Percentiles rank a stretch among this genome's conserved stretches.
Conservation (phyloP, 1,284 basidiomycete genomes). For the Cryptococcus sp. region DNA sequence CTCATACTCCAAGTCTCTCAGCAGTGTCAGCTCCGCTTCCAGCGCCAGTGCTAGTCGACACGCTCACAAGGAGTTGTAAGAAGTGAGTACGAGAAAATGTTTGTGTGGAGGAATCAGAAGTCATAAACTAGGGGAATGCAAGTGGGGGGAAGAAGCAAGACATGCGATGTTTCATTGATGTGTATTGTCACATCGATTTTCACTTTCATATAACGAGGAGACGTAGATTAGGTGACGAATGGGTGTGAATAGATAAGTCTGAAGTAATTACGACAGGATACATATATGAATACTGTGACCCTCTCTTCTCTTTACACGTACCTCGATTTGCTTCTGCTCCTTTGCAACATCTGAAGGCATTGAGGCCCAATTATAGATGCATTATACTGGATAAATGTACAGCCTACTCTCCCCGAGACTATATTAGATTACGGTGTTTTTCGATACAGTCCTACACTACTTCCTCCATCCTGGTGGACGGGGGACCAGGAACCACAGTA, state of each 20-base stretch:
- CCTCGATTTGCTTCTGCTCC: too few species aligned
- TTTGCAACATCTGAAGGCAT: too few species aligned
- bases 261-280: too few species aligned
- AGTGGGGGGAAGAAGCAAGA: background rate
- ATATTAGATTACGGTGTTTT: too few species aligned
- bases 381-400: too few species aligned
- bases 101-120: background rate
- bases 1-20: slow-evolving; percentile 26
- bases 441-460: too few species aligned
- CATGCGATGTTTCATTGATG: background rate
- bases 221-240: background rate
- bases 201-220: background rate
- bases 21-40: slow-evolving; percentile 22
- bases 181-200: background rate
- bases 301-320: too few species aligned
- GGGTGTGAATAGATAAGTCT: background rate
- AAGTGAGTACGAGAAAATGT: background rate
- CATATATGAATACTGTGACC: too few species aligned
- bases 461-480: slow-evolving; percentile 3
- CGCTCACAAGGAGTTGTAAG: slow-evolving; percentile 35
- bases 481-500: slow-evolving; percentile 29
- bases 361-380: too few species aligned
- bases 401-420: too few species aligned
- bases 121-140: background rate
- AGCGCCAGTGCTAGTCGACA: slow-evolving; percentile 11